Percentiles rank a stretch among this genome's conserved stretches.
Evolutionary conservation across 768 basidiomycete species (phyloP).

Genomic region (Podaxis carcinomalis): DNA sequence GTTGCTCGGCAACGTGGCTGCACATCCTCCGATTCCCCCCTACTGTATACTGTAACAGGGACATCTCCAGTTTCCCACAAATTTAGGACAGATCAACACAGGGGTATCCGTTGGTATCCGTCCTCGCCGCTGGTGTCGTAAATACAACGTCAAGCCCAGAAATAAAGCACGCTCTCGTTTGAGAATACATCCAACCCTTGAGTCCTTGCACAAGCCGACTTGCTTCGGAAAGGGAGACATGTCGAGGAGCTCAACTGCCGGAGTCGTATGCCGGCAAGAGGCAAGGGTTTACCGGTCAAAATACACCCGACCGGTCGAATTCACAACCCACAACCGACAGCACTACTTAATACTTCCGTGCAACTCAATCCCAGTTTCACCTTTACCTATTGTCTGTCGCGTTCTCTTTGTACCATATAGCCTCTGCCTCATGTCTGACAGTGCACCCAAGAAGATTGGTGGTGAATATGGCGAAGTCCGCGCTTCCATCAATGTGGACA

Average conservation of each 20-base stretch:
- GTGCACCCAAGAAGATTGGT: constrained; percentile 47
- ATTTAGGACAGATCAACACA: background rate
- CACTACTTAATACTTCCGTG: background rate
- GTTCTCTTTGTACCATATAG: constrained; percentile 11
- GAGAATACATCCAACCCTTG: background rate
- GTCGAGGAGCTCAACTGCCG: background rate
- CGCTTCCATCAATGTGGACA: constrained; percentile 60
- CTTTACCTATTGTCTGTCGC: background rate
- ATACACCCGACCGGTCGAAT: background rate
- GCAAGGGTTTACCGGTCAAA: background rate
- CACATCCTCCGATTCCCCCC: background rate
- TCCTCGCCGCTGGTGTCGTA: background rate
- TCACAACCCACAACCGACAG: background rate
- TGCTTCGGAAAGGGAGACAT: background rate
- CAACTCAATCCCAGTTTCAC: background rate
- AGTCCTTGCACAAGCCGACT: background rate
- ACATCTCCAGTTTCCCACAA: constrained; percentile 1
- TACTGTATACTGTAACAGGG: too few relatives aligned
- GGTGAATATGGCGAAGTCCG: constrained; percentile 75
- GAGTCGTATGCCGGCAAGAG: background rate
- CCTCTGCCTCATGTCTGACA: constrained; percentile 16
- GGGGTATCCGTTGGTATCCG: background rate
- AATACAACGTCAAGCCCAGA: background rate
- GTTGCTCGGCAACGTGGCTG: background rate
- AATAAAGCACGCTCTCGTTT: background rate